Base-by-base conservation (phyloP, 805 yeast genomes). In the Kodamaea neixiangensis region DNA sequence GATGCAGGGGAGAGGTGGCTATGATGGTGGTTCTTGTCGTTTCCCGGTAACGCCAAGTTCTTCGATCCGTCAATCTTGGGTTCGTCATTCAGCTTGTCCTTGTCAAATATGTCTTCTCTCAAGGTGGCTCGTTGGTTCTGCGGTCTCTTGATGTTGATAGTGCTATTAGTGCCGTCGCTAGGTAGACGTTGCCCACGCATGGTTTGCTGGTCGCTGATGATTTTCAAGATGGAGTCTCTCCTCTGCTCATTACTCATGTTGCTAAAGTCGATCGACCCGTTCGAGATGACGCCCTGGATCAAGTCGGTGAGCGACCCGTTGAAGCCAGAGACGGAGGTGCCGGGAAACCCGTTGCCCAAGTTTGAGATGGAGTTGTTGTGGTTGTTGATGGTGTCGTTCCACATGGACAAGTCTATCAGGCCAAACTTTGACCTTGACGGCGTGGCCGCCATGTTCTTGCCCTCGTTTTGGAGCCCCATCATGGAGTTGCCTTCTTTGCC, bases 161-260 rank as follows among this genome's bases (percentile, higher is more conserved):
- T 48, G 15, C 10, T 40, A 35, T 35, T 48, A 2, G 52, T n/a
- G 13, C 48, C 44, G 31, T 52, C 58, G 46, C 55, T 46, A 18
- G 52, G 52, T 34, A 46, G 37, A n/a, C 51, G 42, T 21, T 34
- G 50, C 13, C 50, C 51, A 11, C 54, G 41, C 45, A 52, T 44
- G 37, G 40, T 53, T 38, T 66, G 68, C 50, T 64, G 73, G 48
- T 71, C 76, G 53, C 57, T 71, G 29, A 73, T 60, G 11, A 66
- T 57, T 51, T 72, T 73, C 47, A 73, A 56, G 4, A 74, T 66
- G 2, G 76, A 70, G 49, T 71, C 73, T 49, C 77, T 57, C 41
- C 77, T 63, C 55, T 73, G 74, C 50, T 71, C 72, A 43, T 66
- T 61, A 52, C 69, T 70, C 73, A 72, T 72, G 44, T 65, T 66